Conservation (phyloP, 108 stramenopile species). For the Chaetoceros tenuissimus region DNA sequence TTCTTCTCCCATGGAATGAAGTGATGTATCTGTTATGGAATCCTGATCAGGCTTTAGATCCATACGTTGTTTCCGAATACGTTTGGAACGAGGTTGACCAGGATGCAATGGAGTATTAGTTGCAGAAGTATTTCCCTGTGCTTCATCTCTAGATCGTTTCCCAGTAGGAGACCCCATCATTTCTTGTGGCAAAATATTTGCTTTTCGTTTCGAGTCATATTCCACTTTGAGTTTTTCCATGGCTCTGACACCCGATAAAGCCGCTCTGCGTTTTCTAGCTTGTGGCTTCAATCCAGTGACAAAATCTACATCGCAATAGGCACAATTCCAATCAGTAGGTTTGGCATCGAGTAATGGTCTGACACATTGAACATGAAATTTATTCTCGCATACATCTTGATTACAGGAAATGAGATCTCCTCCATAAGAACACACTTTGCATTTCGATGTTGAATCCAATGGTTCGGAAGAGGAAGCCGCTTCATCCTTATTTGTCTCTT, state of each 20-base stretch:
- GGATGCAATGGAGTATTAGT: neutral
- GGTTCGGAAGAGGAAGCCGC: neutral
- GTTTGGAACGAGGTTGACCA: neutral
- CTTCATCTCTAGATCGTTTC: neutral
- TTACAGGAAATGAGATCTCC: slow-evolving; percentile 2
- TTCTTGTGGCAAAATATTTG: neutral
- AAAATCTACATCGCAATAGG: neutral
- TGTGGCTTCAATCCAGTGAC: neutral
- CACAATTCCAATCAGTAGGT: neutral
- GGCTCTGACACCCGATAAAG: neutral
- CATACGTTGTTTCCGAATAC: too few species aligned
- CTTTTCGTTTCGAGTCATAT: neutral
- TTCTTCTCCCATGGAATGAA: neutral
- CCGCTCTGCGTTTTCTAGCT: neutral
- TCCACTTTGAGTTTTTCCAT: neutral
- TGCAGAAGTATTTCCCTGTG: too few species aligned
- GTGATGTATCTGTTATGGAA: neutral
- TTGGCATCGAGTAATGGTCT: slow-evolving; percentile 1
- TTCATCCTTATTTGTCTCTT: neutral
- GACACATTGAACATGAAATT: slow-evolving; percentile 4
- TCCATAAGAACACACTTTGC: neutral
- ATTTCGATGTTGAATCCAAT: slow-evolving; percentile 5
- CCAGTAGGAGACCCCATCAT: neutral
- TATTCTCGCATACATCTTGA: slow-evolving; percentile 3
- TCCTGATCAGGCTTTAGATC: too few species aligned